Conservation (phyloP, 2,329 filamentous ascomycete species). For the Paecilomyces niveus region DNA sequence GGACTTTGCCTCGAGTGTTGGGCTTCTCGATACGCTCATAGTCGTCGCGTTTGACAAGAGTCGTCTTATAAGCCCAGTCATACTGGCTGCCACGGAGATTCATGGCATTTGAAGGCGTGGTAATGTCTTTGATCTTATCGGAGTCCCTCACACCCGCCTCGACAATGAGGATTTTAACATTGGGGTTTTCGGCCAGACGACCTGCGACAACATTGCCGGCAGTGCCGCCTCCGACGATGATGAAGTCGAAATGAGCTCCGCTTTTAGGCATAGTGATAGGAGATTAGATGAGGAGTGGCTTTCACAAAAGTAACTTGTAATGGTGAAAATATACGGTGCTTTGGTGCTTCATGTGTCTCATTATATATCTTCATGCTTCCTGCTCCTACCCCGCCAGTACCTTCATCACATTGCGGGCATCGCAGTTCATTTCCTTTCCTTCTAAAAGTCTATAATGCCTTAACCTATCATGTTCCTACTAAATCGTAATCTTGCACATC, state of each 20-base stretch:
- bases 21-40: conserved; percentile 58
- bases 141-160: conserved; percentile 39
- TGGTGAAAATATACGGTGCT: neutral
- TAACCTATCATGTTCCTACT: neutral
- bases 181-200: conserved; percentile 44
- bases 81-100: conserved; percentile 49
- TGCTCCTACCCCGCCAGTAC: neutral
- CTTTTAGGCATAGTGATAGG: conserved; percentile 49
- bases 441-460: neutral
- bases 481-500: neutral
- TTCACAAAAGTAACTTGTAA: neutral
- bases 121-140: conserved; percentile 46
- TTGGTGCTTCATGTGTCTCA: neutral
- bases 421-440: neutral
- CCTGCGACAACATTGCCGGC: conserved; percentile 38
- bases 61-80: conserved; percentile 58
- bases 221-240: conserved; percentile 31
- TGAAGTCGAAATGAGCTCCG: conserved; percentile 19
- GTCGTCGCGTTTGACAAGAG: conserved; percentile 47
- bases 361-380: neutral
- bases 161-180: conserved; percentile 34
- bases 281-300: neutral
- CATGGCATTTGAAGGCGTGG: conserved; percentile 51
- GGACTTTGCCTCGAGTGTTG: conserved; percentile 54
- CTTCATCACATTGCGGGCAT: neutral